These are phyloP conservation scores for Aureobasidium sp. DNA, from an alignment of 2,329 filamentous ascomycete species.

Conservation along the genomic window DNA sequence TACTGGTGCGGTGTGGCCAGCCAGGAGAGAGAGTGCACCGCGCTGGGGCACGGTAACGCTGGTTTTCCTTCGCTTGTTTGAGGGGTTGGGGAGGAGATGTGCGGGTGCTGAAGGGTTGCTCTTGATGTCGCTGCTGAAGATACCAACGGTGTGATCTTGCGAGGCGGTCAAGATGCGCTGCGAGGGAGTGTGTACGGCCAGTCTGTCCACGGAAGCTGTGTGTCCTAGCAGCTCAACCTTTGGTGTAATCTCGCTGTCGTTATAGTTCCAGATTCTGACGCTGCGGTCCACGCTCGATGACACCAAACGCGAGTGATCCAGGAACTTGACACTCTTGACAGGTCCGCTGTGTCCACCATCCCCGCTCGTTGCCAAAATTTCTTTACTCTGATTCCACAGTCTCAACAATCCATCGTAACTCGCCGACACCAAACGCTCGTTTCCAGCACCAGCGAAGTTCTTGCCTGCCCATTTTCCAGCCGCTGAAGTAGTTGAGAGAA, in stretches of 20 bases:
- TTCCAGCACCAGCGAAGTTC: conserved; percentile 41
- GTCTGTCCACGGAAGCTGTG: conserved; percentile 60
- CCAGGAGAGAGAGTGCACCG: conserved; percentile 67
- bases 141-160: conserved; percentile 70
- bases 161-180: conserved; percentile 79
- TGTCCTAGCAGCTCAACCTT: conserved; percentile 80
- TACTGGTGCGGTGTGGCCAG: conserved; percentile 63
- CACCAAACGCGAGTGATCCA: conserved; percentile 68
- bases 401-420: conserved; percentile 85
- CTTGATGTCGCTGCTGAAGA: conserved; percentile 78
- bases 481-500: conserved; percentile 59
- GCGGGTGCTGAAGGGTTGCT: conserved; percentile 66
- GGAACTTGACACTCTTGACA: conserved; percentile 74
- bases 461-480: conserved; percentile 50
- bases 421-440: conserved; percentile 75
- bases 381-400: conserved; percentile 84
- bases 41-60: conserved; percentile 51
- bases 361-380: conserved; percentile 69
- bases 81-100: conserved; percentile 56
- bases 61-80: conserved; percentile 66
- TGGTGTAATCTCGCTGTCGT: conserved; percentile 60
- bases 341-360: conserved; percentile 67
- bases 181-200: conserved; percentile 65
- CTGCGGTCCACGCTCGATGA: conserved; percentile 80
- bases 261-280: conserved; percentile 83